phyloP scores from a whole-genome alignment of 1,139 yeast genomes.

The Eremothecium gossypii region DNA sequence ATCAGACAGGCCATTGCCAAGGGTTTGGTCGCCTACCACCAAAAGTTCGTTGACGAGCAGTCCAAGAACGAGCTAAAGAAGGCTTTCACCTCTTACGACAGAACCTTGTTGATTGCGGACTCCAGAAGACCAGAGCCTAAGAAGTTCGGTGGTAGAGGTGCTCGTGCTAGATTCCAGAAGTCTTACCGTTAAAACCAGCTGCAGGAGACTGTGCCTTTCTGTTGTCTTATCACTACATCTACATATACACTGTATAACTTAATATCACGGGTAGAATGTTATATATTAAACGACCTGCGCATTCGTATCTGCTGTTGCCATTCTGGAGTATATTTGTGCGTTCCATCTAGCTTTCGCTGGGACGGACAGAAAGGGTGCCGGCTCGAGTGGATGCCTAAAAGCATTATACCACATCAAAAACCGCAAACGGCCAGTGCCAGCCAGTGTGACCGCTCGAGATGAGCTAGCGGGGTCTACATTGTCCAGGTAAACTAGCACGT shows the following conservation, averaged over 20 bases:
- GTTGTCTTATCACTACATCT: constrained; percentile 19
- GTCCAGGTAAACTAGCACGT: background rate
- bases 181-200: constrained; percentile 82
- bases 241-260: constrained; percentile 27
- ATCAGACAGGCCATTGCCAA: constrained; percentile 99
- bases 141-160: constrained; percentile 99
- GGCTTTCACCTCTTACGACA: constrained; percentile 95
- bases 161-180: constrained; percentile 99
- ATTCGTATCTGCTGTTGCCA: background rate
- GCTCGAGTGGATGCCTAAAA: too few species aligned
- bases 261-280: constrained; percentile 25
- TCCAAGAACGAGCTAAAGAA: constrained; percentile 99
- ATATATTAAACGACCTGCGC: constrained; percentile 7
- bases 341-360: too few species aligned
- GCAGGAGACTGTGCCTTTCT: constrained; percentile 11
- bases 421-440: too few species aligned
- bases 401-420: too few species aligned
- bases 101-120: constrained; percentile 98
- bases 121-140: constrained; percentile 99
- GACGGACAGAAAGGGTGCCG: too few species aligned
- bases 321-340: too few species aligned
- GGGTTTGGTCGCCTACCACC: constrained; percentile 99
- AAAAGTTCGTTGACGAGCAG: constrained; percentile 98
- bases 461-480: too few species aligned
- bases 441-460: too few species aligned